Percentiles rank a stretch among this genome's conserved stretches.
Conservation (phyloP, 306 rosid species). For the Dalbergia oliveri region DNA sequence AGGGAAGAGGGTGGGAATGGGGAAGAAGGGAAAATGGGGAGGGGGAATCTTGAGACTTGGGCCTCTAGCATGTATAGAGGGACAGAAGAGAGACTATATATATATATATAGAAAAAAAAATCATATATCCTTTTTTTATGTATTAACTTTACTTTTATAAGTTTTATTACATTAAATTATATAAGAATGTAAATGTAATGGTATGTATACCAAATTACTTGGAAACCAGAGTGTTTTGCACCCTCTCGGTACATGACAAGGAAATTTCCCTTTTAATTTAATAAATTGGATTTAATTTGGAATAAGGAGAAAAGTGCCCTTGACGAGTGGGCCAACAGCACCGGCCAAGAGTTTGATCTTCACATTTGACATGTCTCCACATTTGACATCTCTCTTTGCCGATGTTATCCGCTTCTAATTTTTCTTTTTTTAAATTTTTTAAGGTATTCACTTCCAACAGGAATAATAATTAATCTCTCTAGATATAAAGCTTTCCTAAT, state of each 20-base stretch:
- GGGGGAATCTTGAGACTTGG: neutral
- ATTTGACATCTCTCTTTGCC: neutral
- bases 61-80: neutral
- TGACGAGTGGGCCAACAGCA: neutral
- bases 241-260: neutral
- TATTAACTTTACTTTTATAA: too few species aligned
- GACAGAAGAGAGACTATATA: neutral
- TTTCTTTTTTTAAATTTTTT: too few species aligned
- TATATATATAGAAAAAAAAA: neutral
- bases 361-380: neutral
- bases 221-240: neutral
- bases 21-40: neutral
- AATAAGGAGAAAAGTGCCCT: neutral
- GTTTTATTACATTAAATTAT: neutral
- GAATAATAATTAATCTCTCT: too few species aligned
- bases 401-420: too few species aligned
- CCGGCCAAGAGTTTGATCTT: neutral
- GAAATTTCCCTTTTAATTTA: slow-evolving; percentile 14
- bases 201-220: slow-evolving; percentile 21
- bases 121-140: too few species aligned
- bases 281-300: neutral
- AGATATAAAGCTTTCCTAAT: too few species aligned
- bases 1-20: neutral
- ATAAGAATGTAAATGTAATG: neutral
- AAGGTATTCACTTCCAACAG: too few species aligned